A percentile compares a stretch with the other conserved stretches of the same genome.
phyloP scores from a whole-genome alignment of 306 rosid genomes.

The Echinosophora koreensis region DNA sequence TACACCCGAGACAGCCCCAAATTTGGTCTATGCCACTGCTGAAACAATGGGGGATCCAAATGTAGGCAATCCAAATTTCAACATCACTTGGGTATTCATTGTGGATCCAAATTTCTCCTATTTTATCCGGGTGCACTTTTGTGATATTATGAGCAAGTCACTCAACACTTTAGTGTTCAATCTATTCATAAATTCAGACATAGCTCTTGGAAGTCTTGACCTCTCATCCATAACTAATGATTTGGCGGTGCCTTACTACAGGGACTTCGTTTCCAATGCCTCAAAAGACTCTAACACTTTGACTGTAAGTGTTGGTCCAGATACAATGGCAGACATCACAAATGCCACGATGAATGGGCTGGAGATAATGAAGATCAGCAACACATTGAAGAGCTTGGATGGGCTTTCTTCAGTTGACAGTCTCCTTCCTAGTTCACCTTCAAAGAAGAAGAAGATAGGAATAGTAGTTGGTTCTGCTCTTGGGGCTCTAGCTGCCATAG shows the following conservation, averaged over 20 bases:
- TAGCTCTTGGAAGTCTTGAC: conserved; percentile 68
- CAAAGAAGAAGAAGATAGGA: conserved; percentile 53
- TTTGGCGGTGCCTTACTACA: conserved; percentile 68
- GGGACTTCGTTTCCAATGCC: conserved; percentile 68
- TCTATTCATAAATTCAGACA: conserved; percentile 68
- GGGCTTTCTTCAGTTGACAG: conserved; percentile 59
- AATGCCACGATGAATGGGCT: conserved; percentile 85
- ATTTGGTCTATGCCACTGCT: conserved; percentile 88
- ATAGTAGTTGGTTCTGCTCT: conserved; percentile 59
- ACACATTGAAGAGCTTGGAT: conserved; percentile 65
- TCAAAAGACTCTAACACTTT: conserved; percentile 56
- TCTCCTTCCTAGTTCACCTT: conserved; percentile 61
- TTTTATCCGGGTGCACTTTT: conserved; percentile 75
- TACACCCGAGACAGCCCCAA: conserved; percentile 80
- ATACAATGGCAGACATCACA: conserved; percentile 57
- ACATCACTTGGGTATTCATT: conserved; percentile 81
- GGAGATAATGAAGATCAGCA: conserved; percentile 83
- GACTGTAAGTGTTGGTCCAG: conserved; percentile 88
- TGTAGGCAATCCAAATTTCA: conserved; percentile 70
- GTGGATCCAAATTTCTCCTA: conserved; percentile 72
- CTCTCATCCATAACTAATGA: conserved; percentile 64
- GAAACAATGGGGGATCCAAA: conserved; percentile 73
- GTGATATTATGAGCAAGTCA: conserved; percentile 78
- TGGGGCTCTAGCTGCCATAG: conserved; percentile 59
- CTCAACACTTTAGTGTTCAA: conserved; percentile 77